Evolutionary conservation across 805 yeast genomes (phyloP).

Genomic region (Yarrowia sp.): DNA sequence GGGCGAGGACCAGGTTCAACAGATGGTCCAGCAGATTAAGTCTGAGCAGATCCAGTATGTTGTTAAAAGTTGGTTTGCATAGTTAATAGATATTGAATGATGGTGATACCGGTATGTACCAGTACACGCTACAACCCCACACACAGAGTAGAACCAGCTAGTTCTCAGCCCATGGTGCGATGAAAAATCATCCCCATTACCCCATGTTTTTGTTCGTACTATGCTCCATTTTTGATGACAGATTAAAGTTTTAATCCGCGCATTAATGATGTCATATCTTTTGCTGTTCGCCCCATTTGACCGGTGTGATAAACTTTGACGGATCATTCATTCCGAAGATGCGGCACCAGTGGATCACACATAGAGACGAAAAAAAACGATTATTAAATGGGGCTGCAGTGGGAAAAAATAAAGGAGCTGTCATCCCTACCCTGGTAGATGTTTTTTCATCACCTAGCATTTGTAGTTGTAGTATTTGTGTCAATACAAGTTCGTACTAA

Average conservation of each 20-base stretch:
- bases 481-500: too few relatives aligned
- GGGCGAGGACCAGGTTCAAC: neutral
- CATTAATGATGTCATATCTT: neutral
- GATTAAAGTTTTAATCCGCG: too few relatives aligned
- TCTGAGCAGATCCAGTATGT: conserved; percentile 6
- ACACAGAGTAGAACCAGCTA: too few relatives aligned
- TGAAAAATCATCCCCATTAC: too few relatives aligned
- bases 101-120: neutral
- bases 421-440: too few relatives aligned
- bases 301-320: neutral
- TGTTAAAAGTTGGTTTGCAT: conserved; percentile 21
- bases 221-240: too few relatives aligned
- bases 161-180: too few relatives aligned
- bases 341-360: too few relatives aligned
- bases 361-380: neutral
- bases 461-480: too few relatives aligned
- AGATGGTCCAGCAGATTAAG: neutral
- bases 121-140: too few relatives aligned
- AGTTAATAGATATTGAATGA: conserved; percentile 2
- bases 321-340: neutral
- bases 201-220: too few relatives aligned
- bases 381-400: neutral
- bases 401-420: neutral
- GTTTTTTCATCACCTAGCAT: too few relatives aligned
- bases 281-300: neutral